Conservation (phyloP, 2,329 filamentous ascomycete genomes). For the Acarospora socialis region DNA sequence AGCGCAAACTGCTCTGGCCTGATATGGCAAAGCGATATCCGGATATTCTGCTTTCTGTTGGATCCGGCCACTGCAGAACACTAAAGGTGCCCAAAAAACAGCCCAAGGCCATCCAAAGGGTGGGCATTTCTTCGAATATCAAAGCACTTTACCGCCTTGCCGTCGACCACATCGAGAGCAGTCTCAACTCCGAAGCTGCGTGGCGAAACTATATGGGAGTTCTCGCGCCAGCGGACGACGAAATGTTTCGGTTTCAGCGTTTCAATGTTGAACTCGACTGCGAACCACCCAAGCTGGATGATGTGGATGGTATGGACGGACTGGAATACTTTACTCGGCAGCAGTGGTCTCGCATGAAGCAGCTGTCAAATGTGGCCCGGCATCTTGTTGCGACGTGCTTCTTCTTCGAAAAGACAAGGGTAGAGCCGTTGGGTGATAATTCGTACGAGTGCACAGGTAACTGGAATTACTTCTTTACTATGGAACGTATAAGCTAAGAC, state of each 20-base stretch:
- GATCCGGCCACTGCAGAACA: constrained; percentile 14
- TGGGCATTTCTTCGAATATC: constrained; percentile 4
- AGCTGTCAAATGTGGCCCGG: constrained; percentile 1
- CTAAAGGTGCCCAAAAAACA: not conserved
- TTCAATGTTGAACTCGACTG: constrained; percentile 6
- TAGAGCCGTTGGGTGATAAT: not conserved
- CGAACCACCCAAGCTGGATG: constrained; percentile 6
- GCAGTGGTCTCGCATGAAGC: not conserved
- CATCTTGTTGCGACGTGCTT: constrained; percentile 8
- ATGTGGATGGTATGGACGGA: constrained; percentile 2
- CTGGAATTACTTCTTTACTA: not conserved
- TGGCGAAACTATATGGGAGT: constrained; percentile 8
- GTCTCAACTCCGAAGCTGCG: constrained; percentile 8
- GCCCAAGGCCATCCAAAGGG: not conserved
- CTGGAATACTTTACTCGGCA: constrained; percentile 2
- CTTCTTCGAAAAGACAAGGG: constrained; percentile 5
- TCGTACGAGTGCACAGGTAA: constrained; percentile 2
- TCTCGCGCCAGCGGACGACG: constrained; percentile 1
- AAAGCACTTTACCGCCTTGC: constrained; percentile 6
- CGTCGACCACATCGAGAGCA: constrained; percentile 5
- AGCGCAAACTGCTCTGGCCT: constrained; percentile 27
- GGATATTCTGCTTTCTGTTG: constrained; percentile 21
- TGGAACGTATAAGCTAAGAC: not conserved
- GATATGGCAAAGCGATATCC: constrained; percentile 14
- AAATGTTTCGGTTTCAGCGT: constrained; percentile 3